Conservation (phyloP, 148 eudicot species). For the Chenopodium suecicum region DNA sequence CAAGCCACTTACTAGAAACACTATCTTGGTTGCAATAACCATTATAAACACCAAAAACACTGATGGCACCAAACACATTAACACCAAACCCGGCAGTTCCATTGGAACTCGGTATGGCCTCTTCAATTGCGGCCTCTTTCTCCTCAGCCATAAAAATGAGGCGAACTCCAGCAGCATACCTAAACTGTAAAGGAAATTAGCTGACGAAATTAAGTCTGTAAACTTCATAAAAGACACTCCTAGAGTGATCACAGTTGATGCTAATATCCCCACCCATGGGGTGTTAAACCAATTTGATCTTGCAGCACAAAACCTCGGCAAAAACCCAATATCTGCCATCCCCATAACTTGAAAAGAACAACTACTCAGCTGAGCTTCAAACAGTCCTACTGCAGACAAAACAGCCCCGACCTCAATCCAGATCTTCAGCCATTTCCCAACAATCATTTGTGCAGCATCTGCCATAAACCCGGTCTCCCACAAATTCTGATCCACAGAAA, state of each 20-base stretch:
- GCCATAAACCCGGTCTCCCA: constrained; percentile 63
- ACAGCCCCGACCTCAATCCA: constrained; percentile 65
- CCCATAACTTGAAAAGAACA: constrained; percentile 54
- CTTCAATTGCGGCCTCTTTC: constrained; percentile 37
- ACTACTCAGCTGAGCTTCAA: constrained; percentile 60
- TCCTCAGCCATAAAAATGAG: constrained; percentile 51
- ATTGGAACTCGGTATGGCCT: constrained; percentile 52
- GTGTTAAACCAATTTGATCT: constrained; percentile 55
- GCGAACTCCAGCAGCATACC: constrained; percentile 62
- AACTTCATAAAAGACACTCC: constrained; percentile 44
- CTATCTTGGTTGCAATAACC: constrained; percentile 52
- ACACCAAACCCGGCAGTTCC: constrained; percentile 32
- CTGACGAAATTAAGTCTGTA: constrained; percentile 45
- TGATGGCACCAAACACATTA: constrained; percentile 59
- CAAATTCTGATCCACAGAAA: constrained; percentile 44
- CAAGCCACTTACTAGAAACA: constrained; percentile 49
- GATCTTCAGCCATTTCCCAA: constrained; percentile 56
- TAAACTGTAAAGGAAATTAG: constrained; percentile 57
- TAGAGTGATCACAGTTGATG: constrained; percentile 38
- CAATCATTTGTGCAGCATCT: constrained; percentile 48
- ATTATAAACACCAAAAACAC: constrained; percentile 53
- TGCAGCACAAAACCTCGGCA: constrained; percentile 45
- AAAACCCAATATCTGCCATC: constrained; percentile 54
- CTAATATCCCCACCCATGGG: constrained; percentile 56
- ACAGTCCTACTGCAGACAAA: constrained; percentile 50